Conservation (phyloP, 1,139 yeast species). For the Taphrina pruni region DNA sequence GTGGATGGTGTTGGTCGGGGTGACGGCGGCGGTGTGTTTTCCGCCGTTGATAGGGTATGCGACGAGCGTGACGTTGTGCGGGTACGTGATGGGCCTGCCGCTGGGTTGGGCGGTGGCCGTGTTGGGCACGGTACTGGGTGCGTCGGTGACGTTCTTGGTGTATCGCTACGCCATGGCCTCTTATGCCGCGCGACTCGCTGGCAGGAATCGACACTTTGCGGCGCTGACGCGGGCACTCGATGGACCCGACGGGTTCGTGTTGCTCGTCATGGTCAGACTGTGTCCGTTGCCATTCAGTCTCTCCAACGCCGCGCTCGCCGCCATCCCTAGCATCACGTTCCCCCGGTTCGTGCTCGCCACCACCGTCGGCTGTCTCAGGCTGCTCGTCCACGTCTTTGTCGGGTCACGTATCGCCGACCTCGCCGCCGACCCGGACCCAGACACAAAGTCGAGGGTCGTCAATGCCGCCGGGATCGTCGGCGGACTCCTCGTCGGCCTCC, state of each 20-base stretch:
- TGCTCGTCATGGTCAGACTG: constrained; percentile 73
- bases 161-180: constrained; percentile 67
- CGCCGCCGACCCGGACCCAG: constrained; percentile 54
- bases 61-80: constrained; percentile 59
- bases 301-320: constrained; percentile 79
- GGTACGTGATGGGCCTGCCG: constrained; percentile 83
- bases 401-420: constrained; percentile 77
- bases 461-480: constrained; percentile 68
- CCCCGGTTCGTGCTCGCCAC: constrained; percentile 73
- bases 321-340: constrained; percentile 46
- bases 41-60: constrained; percentile 91
- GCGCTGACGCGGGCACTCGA: constrained; percentile 78
- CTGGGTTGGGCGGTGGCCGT: constrained; percentile 81
- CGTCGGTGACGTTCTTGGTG: constrained; percentile 70
- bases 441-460: constrained; percentile 58
- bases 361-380: constrained; percentile 76
- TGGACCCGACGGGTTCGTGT: constrained; percentile 64
- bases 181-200: constrained; percentile 63
- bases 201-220: constrained; percentile 65
- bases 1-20: constrained; percentile 59
- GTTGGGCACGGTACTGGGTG: constrained; percentile 71
- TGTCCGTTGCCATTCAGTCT: constrained; percentile 94
- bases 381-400: constrained; percentile 74
- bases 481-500: constrained; percentile 63
- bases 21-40: constrained; percentile 64